Percentiles rank a stretch among this genome's conserved stretches.
phyloP scores from a whole-genome alignment of 1,284 basidiomycete genomes.

The Nidula niveotomentosa region DNA sequence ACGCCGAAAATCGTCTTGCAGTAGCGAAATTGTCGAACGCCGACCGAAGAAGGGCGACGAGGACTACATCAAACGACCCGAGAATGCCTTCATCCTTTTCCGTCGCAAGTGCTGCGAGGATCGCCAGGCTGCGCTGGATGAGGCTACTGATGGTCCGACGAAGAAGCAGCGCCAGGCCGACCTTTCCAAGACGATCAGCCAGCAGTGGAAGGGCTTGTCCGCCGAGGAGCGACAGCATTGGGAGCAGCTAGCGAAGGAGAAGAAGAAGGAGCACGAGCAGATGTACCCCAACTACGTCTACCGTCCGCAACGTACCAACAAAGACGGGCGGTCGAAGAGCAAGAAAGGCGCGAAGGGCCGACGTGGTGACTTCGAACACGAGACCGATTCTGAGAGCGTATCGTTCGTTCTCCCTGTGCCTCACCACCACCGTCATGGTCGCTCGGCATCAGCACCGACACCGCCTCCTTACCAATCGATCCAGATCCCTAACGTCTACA shows the following conservation, averaged over 20 bases:
- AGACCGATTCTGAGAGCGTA: conserved; percentile 47
- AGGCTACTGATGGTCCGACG: conserved; percentile 32
- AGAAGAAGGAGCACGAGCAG: conserved; percentile 63
- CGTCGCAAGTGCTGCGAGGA: conserved; percentile 74
- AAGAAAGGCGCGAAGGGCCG: conserved; percentile 36
- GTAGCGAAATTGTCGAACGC: conserved; percentile 60
- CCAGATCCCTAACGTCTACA: conserved; percentile 61
- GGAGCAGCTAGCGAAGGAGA: conserved; percentile 63
- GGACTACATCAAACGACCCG: conserved; percentile 78
- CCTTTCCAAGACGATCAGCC: conserved; percentile 76
- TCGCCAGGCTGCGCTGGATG: conserved; percentile 50
- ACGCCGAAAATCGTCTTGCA: conserved; percentile 60
- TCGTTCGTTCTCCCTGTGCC: conserved; percentile 53
- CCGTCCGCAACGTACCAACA: conserved; percentile 66
- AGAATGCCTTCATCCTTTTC: conserved; percentile 82
- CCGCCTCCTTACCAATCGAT: conserved; percentile 58
- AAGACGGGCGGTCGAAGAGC: conserved; percentile 45
- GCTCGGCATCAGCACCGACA: conserved; percentile 53
- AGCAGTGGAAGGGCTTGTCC: conserved; percentile 68
- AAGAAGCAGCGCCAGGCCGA: conserved; percentile 52
- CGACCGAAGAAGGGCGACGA: conserved; percentile 77
- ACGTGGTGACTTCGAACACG: conserved; percentile 39
- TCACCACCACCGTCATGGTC: conserved; percentile 38
- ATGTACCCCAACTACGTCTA: conserved; percentile 77
- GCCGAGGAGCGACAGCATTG: conserved; percentile 62